Evolutionary conservation across 2,329 filamentous ascomycete genomes (phyloP), one percentile per base, ranked within the genome.

Genomic region (Aureobasidium sp.): DNA sequence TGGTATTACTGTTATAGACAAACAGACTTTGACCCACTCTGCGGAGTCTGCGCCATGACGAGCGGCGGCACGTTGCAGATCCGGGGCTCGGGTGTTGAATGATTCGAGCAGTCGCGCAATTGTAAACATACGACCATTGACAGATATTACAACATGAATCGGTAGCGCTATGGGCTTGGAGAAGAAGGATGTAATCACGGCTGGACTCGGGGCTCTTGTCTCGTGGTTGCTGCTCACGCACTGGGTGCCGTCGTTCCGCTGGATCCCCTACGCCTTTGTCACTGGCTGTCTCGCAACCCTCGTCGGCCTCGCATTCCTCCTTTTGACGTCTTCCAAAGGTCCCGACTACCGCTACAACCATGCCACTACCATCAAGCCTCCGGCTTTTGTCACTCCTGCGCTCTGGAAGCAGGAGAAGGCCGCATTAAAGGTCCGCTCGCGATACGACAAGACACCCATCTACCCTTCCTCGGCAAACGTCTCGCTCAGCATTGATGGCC

Each of bases 211-310:
- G 74, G 82, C 81, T 74, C 90, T 96, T 75, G 79, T 97, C 73
- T 87, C 90, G 72, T 97, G 93, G 93, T 89, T 90, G 65, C 87
- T 92, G 73, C 82, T 88, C 63, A 87, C 90, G 67, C 86, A 89
- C 77, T 95, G 89, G 86, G 80, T 91, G 69, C 91, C 93, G 34
- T 78, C 85, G 63, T 79, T 97, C 67, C 90, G 91, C 73, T 96
- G 89, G 82, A 81, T 90, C 45, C 90, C 89, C 69, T 89, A 96
- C 75, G 90, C 92, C 68, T 91, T 97, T 73, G 78, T 88, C 66
- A 76, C 83, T 66, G 93, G 94, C 66, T 77, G 82, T 65, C 68
- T 87, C 65, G 69, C 78, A 29, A 77, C 86, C 51, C 66, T 82
- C 54, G 73, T 82, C 48, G 78, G 79, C 61, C 70, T 88, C 62